These are phyloP conservation scores for Zopfochytrium polystomum DNA, from an alignment of 371 early-diverging fungal genomes.

Conservation along the genomic window DNA sequence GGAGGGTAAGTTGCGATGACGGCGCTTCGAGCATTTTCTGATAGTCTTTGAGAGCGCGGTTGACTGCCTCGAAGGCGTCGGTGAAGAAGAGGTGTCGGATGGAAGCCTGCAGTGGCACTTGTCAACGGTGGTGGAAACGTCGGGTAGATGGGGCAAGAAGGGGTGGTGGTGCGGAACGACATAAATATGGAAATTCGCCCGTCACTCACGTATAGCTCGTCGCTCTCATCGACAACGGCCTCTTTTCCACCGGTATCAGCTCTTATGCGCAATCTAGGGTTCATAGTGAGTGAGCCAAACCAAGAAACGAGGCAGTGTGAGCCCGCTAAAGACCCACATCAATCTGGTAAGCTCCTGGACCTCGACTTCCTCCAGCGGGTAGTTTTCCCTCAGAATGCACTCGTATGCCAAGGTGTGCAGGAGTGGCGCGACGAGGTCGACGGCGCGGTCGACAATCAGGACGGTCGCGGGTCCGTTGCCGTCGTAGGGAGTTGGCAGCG, in stretches of 20 bases:
- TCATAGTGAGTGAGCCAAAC: constrained; percentile 5
- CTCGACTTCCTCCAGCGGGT: constrained; percentile 68
- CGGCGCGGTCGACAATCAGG: constrained; percentile 83
- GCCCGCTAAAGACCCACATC: constrained; percentile 34
- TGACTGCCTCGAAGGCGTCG: constrained; percentile 24
- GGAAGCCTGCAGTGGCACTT: constrained; percentile 11
- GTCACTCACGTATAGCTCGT: constrained; percentile 31
- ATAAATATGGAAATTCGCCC: too few relatives aligned
- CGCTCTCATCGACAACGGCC: constrained; percentile 41
- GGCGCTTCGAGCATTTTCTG: background rate
- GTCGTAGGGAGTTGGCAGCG: constrained; percentile 48
- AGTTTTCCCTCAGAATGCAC: constrained; percentile 85
- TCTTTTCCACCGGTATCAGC: constrained; percentile 42
- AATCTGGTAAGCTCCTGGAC: constrained; percentile 52
- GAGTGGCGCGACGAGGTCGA: constrained; percentile 82
- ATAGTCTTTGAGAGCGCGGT: too few relatives aligned
- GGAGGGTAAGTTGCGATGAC: background rate
- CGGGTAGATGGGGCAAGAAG: background rate
- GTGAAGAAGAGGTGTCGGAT: constrained; percentile 37
- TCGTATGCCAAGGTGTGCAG: constrained; percentile 94
- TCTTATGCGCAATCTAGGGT: constrained; percentile 35
- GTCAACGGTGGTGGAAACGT: background rate
- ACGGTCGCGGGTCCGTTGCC: constrained; percentile 66
- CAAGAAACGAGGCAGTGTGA: constrained; percentile 6
- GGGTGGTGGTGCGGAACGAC: too few relatives aligned